phyloP scores from a whole-genome alignment of 495 filamentous ascomycete genomes.

The Penicillium goetzii region DNA sequence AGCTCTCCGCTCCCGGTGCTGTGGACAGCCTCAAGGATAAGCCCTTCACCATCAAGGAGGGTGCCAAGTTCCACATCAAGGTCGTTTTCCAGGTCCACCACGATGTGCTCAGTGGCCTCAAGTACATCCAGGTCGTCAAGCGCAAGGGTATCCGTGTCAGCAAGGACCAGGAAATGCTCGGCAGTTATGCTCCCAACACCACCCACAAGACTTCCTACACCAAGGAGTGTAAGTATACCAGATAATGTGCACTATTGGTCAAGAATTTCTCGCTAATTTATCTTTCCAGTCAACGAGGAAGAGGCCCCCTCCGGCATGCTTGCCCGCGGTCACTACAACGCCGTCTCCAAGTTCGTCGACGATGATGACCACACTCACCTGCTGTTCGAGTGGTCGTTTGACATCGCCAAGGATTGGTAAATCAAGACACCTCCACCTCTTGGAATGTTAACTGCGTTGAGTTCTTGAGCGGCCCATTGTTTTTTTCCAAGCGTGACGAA shows the following conservation, averaged over 20 bases:
- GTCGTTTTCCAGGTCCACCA: conserved; percentile 93
- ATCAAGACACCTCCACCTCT: conserved; percentile 14
- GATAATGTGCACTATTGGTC: background rate
- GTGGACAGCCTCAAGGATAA: conserved; percentile 75
- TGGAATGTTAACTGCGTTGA: conserved; percentile 26
- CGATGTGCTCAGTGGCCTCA: conserved; percentile 89
- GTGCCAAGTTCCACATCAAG: conserved; percentile 87
- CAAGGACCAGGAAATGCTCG: conserved; percentile 97
- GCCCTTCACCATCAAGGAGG: conserved; percentile 97
- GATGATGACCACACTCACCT: conserved; percentile 88
- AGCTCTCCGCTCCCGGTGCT: conserved; percentile 67
- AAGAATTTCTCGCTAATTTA: background rate
- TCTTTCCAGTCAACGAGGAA: conserved; percentile 72
- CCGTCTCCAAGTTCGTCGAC: conserved; percentile 84
- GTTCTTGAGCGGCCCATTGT: conserved; percentile 37
- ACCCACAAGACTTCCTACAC: conserved; percentile 78
- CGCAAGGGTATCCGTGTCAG: conserved; percentile 79
- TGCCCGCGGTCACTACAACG: conserved; percentile 83
- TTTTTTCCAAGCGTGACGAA: conserved; percentile 39
- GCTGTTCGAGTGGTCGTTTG: conserved; percentile 89
- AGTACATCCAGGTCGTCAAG: conserved; percentile 93
- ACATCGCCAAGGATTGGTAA: conserved; percentile 91
- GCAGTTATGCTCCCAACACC: conserved; percentile 89
- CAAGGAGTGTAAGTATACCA: conserved; percentile 79
- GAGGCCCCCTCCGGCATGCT: conserved; percentile 90